Evolutionary conservation across 441 rosid species (phyloP).

Genomic region (Pelargonium myrrhifolium): DNA sequence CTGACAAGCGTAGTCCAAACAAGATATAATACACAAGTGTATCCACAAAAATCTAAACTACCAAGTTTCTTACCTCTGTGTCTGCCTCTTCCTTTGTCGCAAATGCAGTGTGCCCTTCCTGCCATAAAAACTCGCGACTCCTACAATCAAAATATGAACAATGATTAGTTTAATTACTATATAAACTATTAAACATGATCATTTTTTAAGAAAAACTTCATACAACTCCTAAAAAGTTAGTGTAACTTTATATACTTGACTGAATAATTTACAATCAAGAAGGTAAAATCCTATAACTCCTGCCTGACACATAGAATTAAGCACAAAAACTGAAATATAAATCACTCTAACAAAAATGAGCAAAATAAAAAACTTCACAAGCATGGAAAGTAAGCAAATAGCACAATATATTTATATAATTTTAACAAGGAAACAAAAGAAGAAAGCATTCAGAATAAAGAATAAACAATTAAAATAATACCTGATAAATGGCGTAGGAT

Average conservation of each 20-base stretch:
- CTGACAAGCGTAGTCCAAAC: too few relatives aligned
- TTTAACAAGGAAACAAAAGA: too few relatives aligned
- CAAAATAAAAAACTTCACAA: not conserved
- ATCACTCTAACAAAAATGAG: not conserved
- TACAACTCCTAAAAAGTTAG: too few relatives aligned
- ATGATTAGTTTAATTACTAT: not conserved
- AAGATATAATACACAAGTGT: too few relatives aligned
- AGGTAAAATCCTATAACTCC: not conserved
- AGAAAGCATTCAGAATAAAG: too few relatives aligned
- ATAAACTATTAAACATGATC: not conserved
- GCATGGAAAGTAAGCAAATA: not conserved
- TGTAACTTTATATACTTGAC: too few relatives aligned
- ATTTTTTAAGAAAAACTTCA: too few relatives aligned
- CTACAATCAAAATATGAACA: slow-evolving; percentile 31
- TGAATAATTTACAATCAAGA: not conserved
- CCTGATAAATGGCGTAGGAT: slow-evolving; percentile 99
- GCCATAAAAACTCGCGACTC: slow-evolving; percentile 99
- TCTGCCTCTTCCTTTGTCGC: slow-evolving; percentile 92
- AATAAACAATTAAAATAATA: slow-evolving; percentile 18
- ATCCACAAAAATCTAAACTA: too few relatives aligned
- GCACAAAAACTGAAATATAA: not conserved
- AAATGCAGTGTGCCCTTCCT: slow-evolving; percentile 97
- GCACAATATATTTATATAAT: too few relatives aligned
- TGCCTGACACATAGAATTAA: too few relatives aligned
- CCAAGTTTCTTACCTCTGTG: slow-evolving; percentile 50